These are phyloP conservation scores for Paraleonurus japonicus DNA, from an alignment of 257 asterid genomes.

Conservation along the genomic window DNA sequence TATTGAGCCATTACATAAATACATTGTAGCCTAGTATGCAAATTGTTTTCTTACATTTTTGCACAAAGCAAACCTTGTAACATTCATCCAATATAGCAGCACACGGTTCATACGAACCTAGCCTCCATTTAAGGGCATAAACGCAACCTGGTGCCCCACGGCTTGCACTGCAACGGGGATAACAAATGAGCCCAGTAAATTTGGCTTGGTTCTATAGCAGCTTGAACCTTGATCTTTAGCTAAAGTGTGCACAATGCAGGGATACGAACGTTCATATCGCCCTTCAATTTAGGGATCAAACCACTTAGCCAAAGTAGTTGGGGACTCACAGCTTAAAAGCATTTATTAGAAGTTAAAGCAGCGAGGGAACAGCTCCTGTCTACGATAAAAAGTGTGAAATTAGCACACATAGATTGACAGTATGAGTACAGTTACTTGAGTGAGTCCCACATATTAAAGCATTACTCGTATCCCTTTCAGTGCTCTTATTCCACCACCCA, in stretches of 20 bases:
- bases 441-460: not conserved
- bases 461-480: not conserved
- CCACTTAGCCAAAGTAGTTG: not conserved
- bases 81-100: not conserved
- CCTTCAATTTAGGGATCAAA: not conserved
- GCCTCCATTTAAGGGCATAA: not conserved
- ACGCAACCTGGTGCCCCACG: too few relatives aligned
- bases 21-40: not conserved
- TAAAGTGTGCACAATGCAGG: not conserved
- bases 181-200: too few relatives aligned
- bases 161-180: too few relatives aligned
- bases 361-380: too few relatives aligned
- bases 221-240: too few relatives aligned
- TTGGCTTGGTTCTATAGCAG: not conserved
- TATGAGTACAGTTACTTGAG: not conserved
- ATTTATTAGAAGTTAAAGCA: too few relatives aligned
- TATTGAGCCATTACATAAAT: not conserved
- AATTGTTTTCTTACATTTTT: not conserved
- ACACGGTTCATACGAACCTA: not conserved
- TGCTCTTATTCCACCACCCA: not conserved
- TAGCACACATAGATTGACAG: not conserved
- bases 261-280: not conserved
- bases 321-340: too few relatives aligned
- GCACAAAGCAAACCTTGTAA: not conserved
- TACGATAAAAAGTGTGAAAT: not conserved